phyloP scores from a whole-genome alignment of 768 basidiomycete species.

The Rhodosporidiobolus sp. region DNA sequence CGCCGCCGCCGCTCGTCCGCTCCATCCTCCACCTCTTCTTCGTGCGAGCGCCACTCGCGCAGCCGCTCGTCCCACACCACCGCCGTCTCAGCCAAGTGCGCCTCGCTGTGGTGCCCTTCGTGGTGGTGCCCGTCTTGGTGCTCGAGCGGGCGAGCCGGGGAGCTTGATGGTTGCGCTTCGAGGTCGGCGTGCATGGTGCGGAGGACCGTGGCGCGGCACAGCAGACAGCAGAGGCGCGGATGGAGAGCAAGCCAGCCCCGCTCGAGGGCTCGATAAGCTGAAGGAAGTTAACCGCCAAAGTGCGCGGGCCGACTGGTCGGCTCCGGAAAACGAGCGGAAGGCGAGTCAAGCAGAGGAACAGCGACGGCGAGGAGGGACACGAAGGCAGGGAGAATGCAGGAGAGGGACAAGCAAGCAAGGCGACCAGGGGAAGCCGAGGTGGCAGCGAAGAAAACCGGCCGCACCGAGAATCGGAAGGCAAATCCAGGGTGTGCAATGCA shows the following conservation, averaged over 20 bases:
- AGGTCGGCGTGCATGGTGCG: background rate
- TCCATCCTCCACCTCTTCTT: background rate
- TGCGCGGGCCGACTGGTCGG: no score
- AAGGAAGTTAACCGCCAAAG: background rate
- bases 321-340: no score
- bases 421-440: no score
- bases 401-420: no score
- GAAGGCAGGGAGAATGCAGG: background rate
- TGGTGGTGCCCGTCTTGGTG: constrained; percentile 5
- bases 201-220: background rate
- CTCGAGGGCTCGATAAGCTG: no score
- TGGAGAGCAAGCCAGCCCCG: background rate
- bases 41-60: constrained; percentile 22
- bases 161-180: background rate
- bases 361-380: background rate
- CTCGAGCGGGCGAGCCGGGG: background rate
- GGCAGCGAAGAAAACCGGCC: no score
- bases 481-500: no score
- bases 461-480: no score
- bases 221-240: background rate
- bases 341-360: background rate
- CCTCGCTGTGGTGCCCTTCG: background rate
- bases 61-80: constrained; percentile 28
- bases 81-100: constrained; percentile 15
- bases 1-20: background rate